phyloP scores from a whole-genome alignment of 2,329 filamentous ascomycete species.

The Verticillium tricorpus region DNA sequence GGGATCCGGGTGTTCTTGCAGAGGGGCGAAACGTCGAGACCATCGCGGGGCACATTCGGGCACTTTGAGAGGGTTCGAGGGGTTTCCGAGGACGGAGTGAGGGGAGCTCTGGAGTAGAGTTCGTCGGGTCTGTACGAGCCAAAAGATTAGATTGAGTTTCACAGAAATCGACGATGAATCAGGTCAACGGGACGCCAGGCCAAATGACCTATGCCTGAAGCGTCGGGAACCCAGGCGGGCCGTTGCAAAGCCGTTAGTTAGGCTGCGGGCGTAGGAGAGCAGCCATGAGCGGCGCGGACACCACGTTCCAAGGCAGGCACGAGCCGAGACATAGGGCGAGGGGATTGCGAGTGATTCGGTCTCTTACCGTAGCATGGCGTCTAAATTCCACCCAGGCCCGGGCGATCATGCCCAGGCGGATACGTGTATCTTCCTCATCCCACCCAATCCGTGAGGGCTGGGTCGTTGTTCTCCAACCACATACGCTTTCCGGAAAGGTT shows the following conservation, averaged over 20 bases:
- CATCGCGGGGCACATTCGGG: conserved; percentile 30
- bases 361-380: neutral
- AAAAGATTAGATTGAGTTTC: conserved; percentile 8
- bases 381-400: conserved; percentile 23
- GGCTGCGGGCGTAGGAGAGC: conserved; percentile 1
- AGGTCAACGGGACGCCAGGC: conserved; percentile 2
- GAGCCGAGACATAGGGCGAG: neutral
- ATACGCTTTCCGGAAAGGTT: conserved; percentile 35
- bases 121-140: conserved; percentile 8
- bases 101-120: conserved; percentile 1
- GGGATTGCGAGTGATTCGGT: neutral
- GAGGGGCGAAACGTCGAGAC: conserved; percentile 22
- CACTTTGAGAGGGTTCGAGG: conserved; percentile 20
- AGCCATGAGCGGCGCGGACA: neutral
- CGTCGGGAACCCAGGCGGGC: neutral
- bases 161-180: neutral
- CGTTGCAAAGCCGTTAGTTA: conserved; percentile 4
- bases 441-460: conserved; percentile 29
- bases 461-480: conserved; percentile 30
- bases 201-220: conserved; percentile 1
- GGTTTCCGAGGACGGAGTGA: conserved; percentile 1
- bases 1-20: conserved; percentile 16
- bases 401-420: conserved; percentile 23
- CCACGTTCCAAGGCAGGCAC: conserved; percentile 1
- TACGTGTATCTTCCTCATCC: conserved; percentile 22